Conservation (phyloP, 768 basidiomycete genomes). For the Hygrocybe coccinea region DNA sequence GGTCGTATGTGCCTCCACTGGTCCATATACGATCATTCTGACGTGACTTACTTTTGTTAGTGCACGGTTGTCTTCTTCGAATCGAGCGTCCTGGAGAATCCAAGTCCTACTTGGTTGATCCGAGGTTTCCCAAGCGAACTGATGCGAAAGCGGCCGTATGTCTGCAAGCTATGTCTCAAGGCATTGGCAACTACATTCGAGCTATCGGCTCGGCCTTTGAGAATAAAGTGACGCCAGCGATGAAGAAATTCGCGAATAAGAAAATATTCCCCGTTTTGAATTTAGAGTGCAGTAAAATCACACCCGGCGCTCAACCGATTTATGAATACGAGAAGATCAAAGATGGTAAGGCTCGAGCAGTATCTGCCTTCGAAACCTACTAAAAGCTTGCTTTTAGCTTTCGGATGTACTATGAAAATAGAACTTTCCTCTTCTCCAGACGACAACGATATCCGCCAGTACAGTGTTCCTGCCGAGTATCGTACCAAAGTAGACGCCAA, state of each 20-base stretch:
- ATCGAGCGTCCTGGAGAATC: constrained; percentile 49
- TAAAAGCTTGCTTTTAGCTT: constrained; percentile 35
- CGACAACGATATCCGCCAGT: constrained; percentile 38
- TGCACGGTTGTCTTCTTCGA: constrained; percentile 61
- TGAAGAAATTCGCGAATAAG: constrained; percentile 42
- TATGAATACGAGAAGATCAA: constrained; percentile 42
- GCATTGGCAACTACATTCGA: constrained; percentile 54
- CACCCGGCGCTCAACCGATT: constrained; percentile 32
- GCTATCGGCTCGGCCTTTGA: constrained; percentile 40
- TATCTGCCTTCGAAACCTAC: not conserved
- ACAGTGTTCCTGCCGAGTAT: constrained; percentile 46
- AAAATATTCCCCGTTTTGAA: constrained; percentile 43
- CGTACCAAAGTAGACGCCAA: constrained; percentile 59
- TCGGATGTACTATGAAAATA: constrained; percentile 48
- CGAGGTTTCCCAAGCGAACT: constrained; percentile 50
- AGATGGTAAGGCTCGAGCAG: constrained; percentile 40
- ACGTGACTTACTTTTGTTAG: constrained; percentile 25
- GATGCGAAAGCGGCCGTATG: constrained; percentile 71
- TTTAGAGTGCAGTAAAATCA: constrained; percentile 43
- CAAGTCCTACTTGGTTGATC: constrained; percentile 59
- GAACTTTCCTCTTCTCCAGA: constrained; percentile 32
- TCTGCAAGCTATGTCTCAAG: constrained; percentile 59
- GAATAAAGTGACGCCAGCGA: constrained; percentile 40
- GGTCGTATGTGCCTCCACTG: constrained; percentile 37
- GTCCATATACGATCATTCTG: constrained; percentile 4